Conservation (phyloP, 2,329 filamentous ascomycete genomes). For the Lachnellula willkommii region DNA sequence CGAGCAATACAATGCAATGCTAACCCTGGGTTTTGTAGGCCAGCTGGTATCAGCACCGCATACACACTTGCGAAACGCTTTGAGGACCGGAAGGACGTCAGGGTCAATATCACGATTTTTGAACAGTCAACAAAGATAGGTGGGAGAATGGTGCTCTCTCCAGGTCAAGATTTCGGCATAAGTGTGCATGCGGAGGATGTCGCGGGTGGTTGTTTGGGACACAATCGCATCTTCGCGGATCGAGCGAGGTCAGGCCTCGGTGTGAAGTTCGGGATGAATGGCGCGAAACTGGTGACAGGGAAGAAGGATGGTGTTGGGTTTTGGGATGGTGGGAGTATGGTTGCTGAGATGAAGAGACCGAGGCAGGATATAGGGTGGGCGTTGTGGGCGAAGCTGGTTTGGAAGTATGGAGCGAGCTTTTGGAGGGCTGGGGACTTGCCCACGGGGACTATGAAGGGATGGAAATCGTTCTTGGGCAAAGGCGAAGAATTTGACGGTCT, state of each 20-base stretch:
- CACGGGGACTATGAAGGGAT: conserved; percentile 21
- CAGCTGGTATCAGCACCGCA: conserved; percentile 8
- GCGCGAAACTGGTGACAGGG: background rate
- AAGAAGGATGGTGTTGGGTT: conserved; percentile 2
- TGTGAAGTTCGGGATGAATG: background rate
- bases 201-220: background rate
- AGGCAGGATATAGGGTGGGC: conserved; percentile 1
- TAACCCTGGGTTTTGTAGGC: background rate
- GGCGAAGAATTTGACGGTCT: background rate
- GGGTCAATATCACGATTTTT: conserved; percentile 9
- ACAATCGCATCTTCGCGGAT: background rate
- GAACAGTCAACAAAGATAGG: conserved; percentile 8
- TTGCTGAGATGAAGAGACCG: conserved; percentile 5
- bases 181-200: conserved; percentile 6
- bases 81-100: background rate
- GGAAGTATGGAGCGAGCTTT: conserved; percentile 6
- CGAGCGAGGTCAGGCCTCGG: background rate
- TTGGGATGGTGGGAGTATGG: conserved; percentile 1
- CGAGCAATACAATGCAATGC: too few relatives aligned
- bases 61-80: conserved; percentile 3
- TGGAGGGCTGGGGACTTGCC: conserved; percentile 1
- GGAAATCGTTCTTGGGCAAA: background rate
- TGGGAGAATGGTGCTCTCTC: conserved; percentile 6
- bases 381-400: conserved; percentile 4
- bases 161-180: background rate